phyloP scores from a whole-genome alignment of 225 moss, liverwort and hornwort species.

The Rhytidiadelphus loreus region DNA sequence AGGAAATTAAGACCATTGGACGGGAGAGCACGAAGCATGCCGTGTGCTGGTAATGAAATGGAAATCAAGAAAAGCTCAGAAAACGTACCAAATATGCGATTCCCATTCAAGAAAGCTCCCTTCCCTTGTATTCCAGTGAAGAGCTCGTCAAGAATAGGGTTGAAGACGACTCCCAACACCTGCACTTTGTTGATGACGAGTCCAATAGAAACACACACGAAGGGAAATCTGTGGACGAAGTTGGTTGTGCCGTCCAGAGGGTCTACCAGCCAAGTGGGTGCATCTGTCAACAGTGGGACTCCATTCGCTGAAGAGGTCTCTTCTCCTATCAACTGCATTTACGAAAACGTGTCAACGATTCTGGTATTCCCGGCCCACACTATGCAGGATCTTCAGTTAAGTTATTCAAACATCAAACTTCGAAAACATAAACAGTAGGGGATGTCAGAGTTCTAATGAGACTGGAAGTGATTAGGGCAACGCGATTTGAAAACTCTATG shows the following conservation, averaged over 20 bases:
- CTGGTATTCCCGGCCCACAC: not conserved
- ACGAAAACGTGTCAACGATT: not conserved
- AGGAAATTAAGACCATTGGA: not conserved
- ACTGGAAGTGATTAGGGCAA: not conserved
- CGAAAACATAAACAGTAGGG: not conserved
- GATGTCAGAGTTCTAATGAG: not conserved
- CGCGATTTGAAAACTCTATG: not conserved
- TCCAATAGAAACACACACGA: constrained; percentile 95
- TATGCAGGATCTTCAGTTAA: not conserved
- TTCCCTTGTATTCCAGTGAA: constrained; percentile 75
- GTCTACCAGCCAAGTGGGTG: constrained; percentile 95
- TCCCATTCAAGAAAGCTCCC: constrained; percentile 78
- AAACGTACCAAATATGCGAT: constrained; percentile 48
- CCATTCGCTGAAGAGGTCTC: constrained; percentile 57
- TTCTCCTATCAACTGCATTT: constrained; percentile 71
- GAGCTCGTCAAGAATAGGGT: constrained; percentile 80
- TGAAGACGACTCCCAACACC: constrained; percentile 79
- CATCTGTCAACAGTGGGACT: constrained; percentile 54
- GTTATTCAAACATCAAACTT: not conserved
- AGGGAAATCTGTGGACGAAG: constrained; percentile 93
- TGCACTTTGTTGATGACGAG: constrained; percentile 67
- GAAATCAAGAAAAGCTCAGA: not conserved
- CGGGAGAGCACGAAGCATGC: not conserved
- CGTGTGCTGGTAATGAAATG: not conserved
- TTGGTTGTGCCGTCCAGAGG: constrained; percentile 96